These are phyloP conservation scores for Backusella australiensis DNA, from an alignment of 192 early-diverging fungal species.

Conservation along the genomic window DNA sequence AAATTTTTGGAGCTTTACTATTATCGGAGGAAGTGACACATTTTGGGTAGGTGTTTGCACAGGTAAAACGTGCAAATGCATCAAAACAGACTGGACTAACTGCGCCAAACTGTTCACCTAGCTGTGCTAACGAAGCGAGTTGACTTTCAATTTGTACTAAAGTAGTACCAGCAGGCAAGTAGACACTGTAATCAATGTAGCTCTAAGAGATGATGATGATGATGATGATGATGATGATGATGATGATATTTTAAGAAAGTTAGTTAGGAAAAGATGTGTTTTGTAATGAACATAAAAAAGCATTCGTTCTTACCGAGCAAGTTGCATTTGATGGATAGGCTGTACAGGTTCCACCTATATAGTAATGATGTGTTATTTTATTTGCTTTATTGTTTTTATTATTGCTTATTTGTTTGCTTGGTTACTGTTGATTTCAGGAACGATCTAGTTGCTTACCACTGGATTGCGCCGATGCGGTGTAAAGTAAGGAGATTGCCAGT, in stretches of 20 bases:
- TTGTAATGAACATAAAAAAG: too few species aligned
- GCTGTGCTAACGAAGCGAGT: neutral
- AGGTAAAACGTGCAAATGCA: conserved; percentile 8
- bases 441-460: neutral
- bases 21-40: neutral
- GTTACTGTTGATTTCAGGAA: conserved; percentile 1
- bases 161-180: neutral
- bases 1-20: neutral
- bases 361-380: neutral
- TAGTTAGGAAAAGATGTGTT: too few species aligned
- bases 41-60: conserved; percentile 4
- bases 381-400: neutral
- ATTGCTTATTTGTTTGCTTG: neutral
- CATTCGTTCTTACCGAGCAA: neutral
- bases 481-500: neutral
- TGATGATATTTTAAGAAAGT: too few species aligned
- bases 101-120: neutral
- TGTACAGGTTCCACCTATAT: neutral
- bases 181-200: conserved; percentile 10
- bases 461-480: neutral
- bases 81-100: conserved; percentile 10
- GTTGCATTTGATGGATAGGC: conserved; percentile 6
- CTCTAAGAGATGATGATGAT: neutral
- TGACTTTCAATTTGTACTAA: neutral
- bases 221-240: too few species aligned